Base-by-base conservation (phyloP, 805 yeast genomes). In the Kuraishia hungarica region DNA sequence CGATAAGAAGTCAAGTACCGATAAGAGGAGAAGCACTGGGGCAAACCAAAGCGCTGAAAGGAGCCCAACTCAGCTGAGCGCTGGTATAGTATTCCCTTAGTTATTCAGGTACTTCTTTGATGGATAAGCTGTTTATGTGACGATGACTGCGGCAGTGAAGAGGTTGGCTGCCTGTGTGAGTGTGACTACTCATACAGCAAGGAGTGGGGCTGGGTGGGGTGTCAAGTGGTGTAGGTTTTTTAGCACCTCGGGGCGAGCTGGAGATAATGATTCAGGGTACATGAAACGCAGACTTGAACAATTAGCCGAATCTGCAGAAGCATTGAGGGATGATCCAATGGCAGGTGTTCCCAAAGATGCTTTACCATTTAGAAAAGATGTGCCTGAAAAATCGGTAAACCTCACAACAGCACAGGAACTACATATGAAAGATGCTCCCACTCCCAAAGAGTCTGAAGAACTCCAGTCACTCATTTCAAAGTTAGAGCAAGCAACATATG, bases 271-370 rank as follows among this genome's bases (percentile, higher is more conserved):
- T 20, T 52, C 60, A 3, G 66, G 70, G 4, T 60, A 59, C 39
- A 63, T 77, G 70, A 67, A 57, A 50, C 62, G 71, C 19, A 62
- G 78, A 24, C 59, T 77, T 21, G 71, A 69, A 54, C 75, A 72
- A 52, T 59, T 78, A 20, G 73, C 78, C 0, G 80, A 76, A 57
- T 71, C 75, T 39, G 77, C 80, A 1, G 54, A 59, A 1, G 73
- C 73, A 1, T 52, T 61, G 1, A 57, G 60, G 10, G 75, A 64
- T 49, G 76, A 73, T 56, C 69, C 75, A 0, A 54, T 21, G 1
- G 71, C 74, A 0, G 77, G 78, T 6, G 53, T 52, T 6, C 58
- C 58, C 5, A 51, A 55, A 47, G 70, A 67, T 57, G 64, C 68
- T 1, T 52, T 65, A 10, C 66, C 66, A 1, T 59, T 57, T 26